Conservation (phyloP, 2,329 filamentous ascomycete species). For the Calonectria ilicicola region DNA sequence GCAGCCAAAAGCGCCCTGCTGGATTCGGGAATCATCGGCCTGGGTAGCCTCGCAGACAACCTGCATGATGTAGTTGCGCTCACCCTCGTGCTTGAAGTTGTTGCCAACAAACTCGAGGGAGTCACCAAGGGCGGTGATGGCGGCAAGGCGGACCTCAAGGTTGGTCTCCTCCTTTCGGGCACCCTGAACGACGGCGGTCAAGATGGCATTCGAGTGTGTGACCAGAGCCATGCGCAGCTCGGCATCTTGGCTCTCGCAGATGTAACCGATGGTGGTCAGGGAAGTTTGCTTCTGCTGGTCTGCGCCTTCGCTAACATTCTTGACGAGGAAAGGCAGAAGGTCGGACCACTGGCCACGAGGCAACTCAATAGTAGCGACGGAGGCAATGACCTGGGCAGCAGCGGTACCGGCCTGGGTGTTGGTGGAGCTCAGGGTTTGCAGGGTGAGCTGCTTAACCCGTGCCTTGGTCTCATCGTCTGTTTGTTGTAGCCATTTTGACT, state of each 20-base stretch:
- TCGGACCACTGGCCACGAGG: constrained; percentile 94
- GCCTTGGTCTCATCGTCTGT: constrained; percentile 85
- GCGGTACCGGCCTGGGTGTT: constrained; percentile 88
- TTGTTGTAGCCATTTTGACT: constrained; percentile 91
- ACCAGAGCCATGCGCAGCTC: constrained; percentile 86
- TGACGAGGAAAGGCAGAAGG: constrained; percentile 88
- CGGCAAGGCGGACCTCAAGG: constrained; percentile 88
- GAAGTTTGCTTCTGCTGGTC: constrained; percentile 95
- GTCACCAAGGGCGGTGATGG: constrained; percentile 93
- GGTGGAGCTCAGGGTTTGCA: constrained; percentile 85
- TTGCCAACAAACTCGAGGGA: constrained; percentile 97
- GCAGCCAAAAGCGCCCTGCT: constrained; percentile 96
- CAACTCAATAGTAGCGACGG: constrained; percentile 94
- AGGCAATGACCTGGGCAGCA: constrained; percentile 93
- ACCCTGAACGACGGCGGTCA: constrained; percentile 97
- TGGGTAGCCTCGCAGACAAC: constrained; percentile 99
- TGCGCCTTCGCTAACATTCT: constrained; percentile 89
- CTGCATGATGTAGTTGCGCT: constrained; percentile 99
- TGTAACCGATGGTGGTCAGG: constrained; percentile 95
- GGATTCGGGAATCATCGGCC: constrained; percentile 88
- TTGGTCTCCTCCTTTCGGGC: constrained; percentile 97
- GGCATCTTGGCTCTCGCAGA: constrained; percentile 93
- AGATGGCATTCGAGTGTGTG: constrained; percentile 94
- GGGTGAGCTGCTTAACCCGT: constrained; percentile 88
- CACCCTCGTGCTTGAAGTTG: constrained; percentile 99